Evolutionary conservation across 257 asterid species (phyloP).

Genomic region (Nicotiana tabacum): DNA sequence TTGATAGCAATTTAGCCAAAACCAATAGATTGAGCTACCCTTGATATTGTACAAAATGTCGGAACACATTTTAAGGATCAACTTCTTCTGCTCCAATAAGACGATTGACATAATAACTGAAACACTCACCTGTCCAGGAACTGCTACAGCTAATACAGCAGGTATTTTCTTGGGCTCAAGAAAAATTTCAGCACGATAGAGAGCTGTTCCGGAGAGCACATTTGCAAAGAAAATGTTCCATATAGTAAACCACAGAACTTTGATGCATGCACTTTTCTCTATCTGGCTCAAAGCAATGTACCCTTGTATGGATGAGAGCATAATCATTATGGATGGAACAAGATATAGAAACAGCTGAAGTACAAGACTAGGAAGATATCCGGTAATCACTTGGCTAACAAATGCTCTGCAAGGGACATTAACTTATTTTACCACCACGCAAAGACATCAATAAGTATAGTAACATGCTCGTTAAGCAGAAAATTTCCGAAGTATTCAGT

Average conservation of each 20-base stretch:
- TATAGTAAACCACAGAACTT: constrained; percentile 75
- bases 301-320: constrained; percentile 88
- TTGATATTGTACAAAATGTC: not conserved
- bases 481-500: not conserved
- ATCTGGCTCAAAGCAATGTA: constrained; percentile 79
- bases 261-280: constrained; percentile 87
- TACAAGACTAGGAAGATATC: constrained; percentile 94
- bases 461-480: not conserved
- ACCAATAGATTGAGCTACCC: constrained; percentile 1
- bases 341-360: constrained; percentile 61
- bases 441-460: not conserved
- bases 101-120: not conserved
- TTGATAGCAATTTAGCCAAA: not conserved
- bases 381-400: constrained; percentile 79
- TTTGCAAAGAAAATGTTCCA: constrained; percentile 96
- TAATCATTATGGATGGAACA: constrained; percentile 77
- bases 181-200: constrained; percentile 47
- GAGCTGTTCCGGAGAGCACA: constrained; percentile 87
- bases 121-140: constrained; percentile 86
- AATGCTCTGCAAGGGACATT: constrained; percentile 47
- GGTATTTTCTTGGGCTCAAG: constrained; percentile 88
- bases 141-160: constrained; percentile 71
- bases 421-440: constrained; percentile 12
- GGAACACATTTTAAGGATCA: not conserved
- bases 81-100: not conserved